Percentiles rank a stretch among this genome's conserved stretches.
phyloP scores from a whole-genome alignment of 352 stramenopile genomes.

The Phytophthora boehmeriae region DNA sequence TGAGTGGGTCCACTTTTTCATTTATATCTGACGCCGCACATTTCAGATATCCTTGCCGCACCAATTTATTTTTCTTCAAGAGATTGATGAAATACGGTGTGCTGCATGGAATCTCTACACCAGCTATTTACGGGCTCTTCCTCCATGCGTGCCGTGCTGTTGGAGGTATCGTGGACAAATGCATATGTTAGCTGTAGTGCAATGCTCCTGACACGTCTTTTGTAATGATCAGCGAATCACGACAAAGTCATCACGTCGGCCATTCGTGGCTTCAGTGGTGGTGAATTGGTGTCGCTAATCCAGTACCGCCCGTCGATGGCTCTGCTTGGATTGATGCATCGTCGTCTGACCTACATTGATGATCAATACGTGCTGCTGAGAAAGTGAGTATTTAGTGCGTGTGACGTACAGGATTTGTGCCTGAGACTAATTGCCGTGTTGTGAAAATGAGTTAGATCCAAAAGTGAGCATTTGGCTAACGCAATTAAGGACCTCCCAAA shows the following conservation, averaged over 20 bases:
- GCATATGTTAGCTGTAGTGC: too few relatives aligned
- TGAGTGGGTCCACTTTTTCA: background rate
- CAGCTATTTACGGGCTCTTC: constrained; percentile 76
- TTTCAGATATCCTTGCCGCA: constrained; percentile 58
- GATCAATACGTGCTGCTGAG: constrained; percentile 73
- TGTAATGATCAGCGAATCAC: constrained; percentile 53
- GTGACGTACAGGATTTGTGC: background rate
- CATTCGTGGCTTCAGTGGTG: constrained; percentile 81
- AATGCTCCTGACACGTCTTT: background rate
- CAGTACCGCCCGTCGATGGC: constrained; percentile 80
- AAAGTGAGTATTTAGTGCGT: constrained; percentile 43
- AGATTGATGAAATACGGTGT: constrained; percentile 79
- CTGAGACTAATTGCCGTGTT: background rate
- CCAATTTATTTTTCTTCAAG: constrained; percentile 79
- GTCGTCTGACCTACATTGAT: constrained; percentile 70
- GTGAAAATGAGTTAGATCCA: constrained; percentile 38
- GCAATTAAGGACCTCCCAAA: constrained; percentile 61
- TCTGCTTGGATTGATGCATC: constrained; percentile 71
- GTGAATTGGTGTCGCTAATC: constrained; percentile 78
- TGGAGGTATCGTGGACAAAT: constrained; percentile 38
- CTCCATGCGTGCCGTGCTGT: constrained; percentile 64
- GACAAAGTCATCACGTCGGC: constrained; percentile 85
- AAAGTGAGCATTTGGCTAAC: constrained; percentile 68
- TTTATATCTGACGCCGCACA: background rate
- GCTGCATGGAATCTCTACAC: constrained; percentile 71